Conservation (phyloP, 441 rosid genomes). For the Brassica hybrid region DNA sequence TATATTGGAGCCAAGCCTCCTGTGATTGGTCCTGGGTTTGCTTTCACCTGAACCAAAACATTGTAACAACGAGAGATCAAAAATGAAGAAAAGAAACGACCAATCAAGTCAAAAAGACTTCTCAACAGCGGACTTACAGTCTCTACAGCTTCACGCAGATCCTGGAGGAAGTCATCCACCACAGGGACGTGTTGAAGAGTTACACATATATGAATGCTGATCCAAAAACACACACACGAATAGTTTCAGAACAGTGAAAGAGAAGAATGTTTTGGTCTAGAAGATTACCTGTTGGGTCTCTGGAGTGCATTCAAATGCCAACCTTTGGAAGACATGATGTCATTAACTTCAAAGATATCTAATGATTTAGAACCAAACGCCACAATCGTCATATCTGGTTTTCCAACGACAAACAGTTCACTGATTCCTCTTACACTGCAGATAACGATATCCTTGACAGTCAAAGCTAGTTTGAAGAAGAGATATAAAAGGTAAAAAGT, state of each 20-base stretch:
- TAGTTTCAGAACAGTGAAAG: conserved; percentile 4
- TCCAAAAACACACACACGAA: conserved; percentile 41
- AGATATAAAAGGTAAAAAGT: background rate
- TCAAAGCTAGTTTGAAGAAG: conserved; percentile 1
- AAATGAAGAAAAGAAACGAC: background rate
- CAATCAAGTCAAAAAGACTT: background rate
- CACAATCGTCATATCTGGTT: conserved; percentile 89
- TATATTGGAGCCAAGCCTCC: conserved; percentile 95
- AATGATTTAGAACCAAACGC: conserved; percentile 77
- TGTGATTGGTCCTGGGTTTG: conserved; percentile 80
- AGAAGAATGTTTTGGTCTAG: conserved; percentile 8
- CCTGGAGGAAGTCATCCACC: conserved; percentile 66
- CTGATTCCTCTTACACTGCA: conserved; percentile 74
- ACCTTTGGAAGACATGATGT: conserved; percentile 84
- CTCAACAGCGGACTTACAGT: conserved; percentile 56
- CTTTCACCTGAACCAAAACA: conserved; percentile 61
- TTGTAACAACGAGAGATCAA: background rate
- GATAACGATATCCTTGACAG: conserved; percentile 14
- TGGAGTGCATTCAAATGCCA: conserved; percentile 97
- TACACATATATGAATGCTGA: conserved; percentile 86
- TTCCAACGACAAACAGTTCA: conserved; percentile 80
- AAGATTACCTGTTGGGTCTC: conserved; percentile 95
- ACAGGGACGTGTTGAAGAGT: conserved; percentile 88
- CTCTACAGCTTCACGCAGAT: conserved; percentile 74
- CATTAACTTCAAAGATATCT: conserved; percentile 95